These are phyloP conservation scores for Escallonia herrerae DNA, from an alignment of 129 eudicot genomes.

Conservation along the genomic window DNA sequence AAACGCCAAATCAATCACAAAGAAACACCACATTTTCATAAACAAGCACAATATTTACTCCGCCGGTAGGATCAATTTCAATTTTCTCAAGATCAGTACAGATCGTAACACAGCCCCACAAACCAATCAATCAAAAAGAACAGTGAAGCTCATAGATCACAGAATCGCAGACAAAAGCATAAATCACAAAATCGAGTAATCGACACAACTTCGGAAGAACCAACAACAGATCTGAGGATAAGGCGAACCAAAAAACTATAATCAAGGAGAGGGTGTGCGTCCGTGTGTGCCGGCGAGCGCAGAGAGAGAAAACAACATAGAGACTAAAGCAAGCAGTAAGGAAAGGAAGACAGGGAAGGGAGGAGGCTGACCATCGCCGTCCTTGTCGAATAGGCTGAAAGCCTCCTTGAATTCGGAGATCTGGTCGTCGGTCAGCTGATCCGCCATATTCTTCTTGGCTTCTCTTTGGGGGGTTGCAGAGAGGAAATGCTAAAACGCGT, in stretches of 20 bases:
- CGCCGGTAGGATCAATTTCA: no score
- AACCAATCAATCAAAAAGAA: no score
- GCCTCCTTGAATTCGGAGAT: conserved; percentile 38
- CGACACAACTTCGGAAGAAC: background rate
- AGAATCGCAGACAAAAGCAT: background rate
- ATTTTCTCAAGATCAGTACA: no score
- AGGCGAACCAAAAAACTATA: background rate
- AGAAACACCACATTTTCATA: background rate
- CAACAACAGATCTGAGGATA: conserved; percentile 1
- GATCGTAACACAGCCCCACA: no score
- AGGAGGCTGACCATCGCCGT: conserved; percentile 22
- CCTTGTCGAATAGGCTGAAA: conserved; percentile 37
- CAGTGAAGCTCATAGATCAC: background rate
- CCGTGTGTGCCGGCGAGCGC: background rate
- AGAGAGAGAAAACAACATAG: background rate
- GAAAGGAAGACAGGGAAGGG: background rate
- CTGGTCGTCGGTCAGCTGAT: conserved; percentile 43
- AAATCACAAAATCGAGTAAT: background rate
- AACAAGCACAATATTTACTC: background rate
- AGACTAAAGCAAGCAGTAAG: no score
- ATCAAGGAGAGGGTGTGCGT: background rate
- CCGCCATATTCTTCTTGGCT: conserved; percentile 17
- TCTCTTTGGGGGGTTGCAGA: no score
- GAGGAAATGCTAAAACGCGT: no score
- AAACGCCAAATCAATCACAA: background rate